Base-by-base conservation (phyloP, 371 early-diverging fungal species). In the Mucor circinelloides region DNA sequence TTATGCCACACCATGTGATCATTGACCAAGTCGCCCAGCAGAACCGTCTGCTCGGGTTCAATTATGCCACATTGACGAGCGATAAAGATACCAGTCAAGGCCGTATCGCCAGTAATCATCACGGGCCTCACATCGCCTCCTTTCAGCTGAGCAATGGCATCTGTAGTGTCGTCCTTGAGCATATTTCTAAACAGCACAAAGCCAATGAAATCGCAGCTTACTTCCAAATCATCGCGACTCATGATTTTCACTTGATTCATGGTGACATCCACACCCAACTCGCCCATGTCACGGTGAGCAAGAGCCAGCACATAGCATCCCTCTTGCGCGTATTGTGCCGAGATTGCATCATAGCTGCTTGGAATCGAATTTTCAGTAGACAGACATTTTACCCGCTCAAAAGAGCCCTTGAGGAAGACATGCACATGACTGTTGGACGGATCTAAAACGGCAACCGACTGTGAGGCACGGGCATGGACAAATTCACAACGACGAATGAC, bases 61-160 rank as follows among this genome's bases (percentile, higher is more conserved):
- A 90, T 78, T 83, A 98, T 89, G 38, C 89, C 90, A 74, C 90
- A 90, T 60, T 91, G 85, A 56, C 86, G 89, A 8, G 93, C 94
- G 71, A 96, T 91, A 66, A 89, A 92, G 7, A 94, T 82, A 56
- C 94, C 96, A 19, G 98, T 98, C 54, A 93, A 75, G 3, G 93
- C 89, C 34, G 93, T 91, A 71, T 98, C 98, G 54, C 98, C 98
- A 12, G 98, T 97, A 67, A 95, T 93, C 94, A 98, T 98, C 27
- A 94, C 86, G 9, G 85, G 88, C 30, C 94, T 86, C 46, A 91
- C 88, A 34, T 85, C 87, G 31, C 94, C 96, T 17, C 73, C 76
- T 50, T 90, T 89, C 36, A 98, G 86, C 71, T 88, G 89, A 2
- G 77, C 74, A 60, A 98, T 87, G 7, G 90, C 91, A 32, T 81